phyloP scores from a whole-genome alignment of 1,284 basidiomycete genomes.

The Microbotryum lychnidis-dioicae region DNA sequence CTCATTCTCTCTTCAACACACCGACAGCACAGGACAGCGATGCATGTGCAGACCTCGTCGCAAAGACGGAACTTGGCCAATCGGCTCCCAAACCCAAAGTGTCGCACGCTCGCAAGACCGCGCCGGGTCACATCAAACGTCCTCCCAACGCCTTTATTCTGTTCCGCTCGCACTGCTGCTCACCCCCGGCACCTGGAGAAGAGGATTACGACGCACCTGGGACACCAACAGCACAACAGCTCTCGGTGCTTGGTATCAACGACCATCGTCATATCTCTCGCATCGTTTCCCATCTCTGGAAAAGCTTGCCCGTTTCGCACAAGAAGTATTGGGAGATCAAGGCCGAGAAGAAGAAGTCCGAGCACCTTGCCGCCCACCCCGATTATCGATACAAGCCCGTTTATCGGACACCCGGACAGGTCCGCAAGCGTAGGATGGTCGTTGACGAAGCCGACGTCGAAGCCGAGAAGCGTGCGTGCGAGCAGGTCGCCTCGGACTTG shows the following conservation, averaged over 20 bases:
- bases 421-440: constrained; percentile 18
- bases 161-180: constrained; percentile 81
- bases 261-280: constrained; percentile 38
- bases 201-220: constrained; percentile 14
- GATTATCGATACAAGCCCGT: constrained; percentile 37
- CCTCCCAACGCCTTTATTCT: constrained; percentile 93
- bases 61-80: too few relatives aligned
- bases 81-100: constrained; percentile 4
- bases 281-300: constrained; percentile 37
- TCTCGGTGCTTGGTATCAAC: constrained; percentile 29
- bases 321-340: constrained; percentile 35
- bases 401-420: constrained; percentile 25
- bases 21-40: too few relatives aligned
- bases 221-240: constrained; percentile 22
- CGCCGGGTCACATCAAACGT: constrained; percentile 66
- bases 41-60: too few relatives aligned
- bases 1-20: too few relatives aligned
- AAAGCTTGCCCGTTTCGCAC: constrained; percentile 29
- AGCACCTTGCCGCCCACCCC: constrained; percentile 33
- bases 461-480: constrained; percentile 14
- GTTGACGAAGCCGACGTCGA: constrained; percentile 10
- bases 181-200: constrained; percentile 51
- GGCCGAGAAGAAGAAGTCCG: constrained; percentile 34
- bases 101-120: constrained; percentile 27
- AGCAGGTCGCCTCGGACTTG: constrained; percentile 7